These are phyloP conservation scores for Dioscorea cayenensis DNA, from an alignment of 116 monocot species.

Conservation along the genomic window DNA sequence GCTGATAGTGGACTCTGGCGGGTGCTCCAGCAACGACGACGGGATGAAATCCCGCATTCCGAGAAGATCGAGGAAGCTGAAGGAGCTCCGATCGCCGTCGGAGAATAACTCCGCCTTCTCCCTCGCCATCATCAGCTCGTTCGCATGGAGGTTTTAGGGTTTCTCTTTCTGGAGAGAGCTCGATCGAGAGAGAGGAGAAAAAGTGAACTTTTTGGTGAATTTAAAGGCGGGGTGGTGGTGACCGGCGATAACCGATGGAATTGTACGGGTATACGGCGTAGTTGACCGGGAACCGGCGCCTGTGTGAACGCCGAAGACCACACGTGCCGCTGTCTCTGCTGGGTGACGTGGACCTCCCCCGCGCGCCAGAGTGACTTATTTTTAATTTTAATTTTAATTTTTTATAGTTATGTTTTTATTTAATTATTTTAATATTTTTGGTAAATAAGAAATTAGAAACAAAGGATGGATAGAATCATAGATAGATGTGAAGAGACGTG, in stretches of 20 bases:
- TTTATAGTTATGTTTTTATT: too few relatives aligned
- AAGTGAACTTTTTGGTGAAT: background rate
- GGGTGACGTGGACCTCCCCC: background rate
- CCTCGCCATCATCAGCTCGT: constrained; percentile 20
- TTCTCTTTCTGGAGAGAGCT: background rate
- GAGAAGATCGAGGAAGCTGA: constrained; percentile 42
- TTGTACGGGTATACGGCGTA: background rate
- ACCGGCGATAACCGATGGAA: constrained; percentile 4
- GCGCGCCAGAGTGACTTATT: background rate
- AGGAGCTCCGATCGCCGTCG: constrained; percentile 10
- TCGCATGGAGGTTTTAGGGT: background rate
- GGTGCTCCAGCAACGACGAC: constrained; percentile 12
- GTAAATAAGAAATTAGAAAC: too few relatives aligned
- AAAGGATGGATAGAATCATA: too few relatives aligned
- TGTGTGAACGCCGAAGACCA: background rate
- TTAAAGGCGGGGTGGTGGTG: constrained; percentile 2
- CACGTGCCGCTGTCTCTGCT: too few relatives aligned
- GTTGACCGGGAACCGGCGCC: constrained; percentile 6
- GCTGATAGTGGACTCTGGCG: constrained; percentile 21
- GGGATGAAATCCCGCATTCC: constrained; percentile 12
- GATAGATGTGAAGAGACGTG: too few relatives aligned
- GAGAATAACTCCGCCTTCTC: constrained; percentile 14
- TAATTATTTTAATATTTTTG: too few relatives aligned
- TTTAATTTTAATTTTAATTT: too few relatives aligned
- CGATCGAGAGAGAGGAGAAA: background rate